Evolutionary conservation across 2,329 filamentous ascomycete species (phyloP).

Genomic region (Graphilbum fragrans): DNA sequence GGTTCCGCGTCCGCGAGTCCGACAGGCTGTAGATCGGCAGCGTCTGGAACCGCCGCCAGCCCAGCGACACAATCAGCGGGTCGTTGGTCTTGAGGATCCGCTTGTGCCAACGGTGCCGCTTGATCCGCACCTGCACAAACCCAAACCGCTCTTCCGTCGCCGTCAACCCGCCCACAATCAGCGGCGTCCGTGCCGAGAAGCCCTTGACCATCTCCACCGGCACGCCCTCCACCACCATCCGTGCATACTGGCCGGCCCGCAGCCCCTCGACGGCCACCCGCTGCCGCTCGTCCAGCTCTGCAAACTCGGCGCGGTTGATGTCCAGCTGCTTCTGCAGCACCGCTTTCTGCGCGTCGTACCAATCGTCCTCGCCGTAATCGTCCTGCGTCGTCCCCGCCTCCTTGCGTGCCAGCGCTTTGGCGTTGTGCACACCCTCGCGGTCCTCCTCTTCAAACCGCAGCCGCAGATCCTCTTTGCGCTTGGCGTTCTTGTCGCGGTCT

Average conservation of each 20-base stretch:
- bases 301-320: slow-evolving; percentile 93
- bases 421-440: slow-evolving; percentile 86
- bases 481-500: slow-evolving; percentile 83
- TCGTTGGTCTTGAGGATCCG: slow-evolving; percentile 98
- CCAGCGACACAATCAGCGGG: slow-evolving; percentile 90
- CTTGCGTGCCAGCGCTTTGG: slow-evolving; percentile 64
- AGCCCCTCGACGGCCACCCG: slow-evolving; percentile 78
- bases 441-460: slow-evolving; percentile 96
- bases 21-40: slow-evolving; percentile 90
- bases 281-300: slow-evolving; percentile 72
- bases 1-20: slow-evolving; percentile 83
- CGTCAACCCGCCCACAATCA: slow-evolving; percentile 84
- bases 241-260: slow-evolving; percentile 84
- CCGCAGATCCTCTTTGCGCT: slow-evolving; percentile 87
- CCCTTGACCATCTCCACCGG: slow-evolving; percentile 78
- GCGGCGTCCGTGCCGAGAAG: slow-evolving; percentile 71
- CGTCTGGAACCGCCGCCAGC: slow-evolving; percentile 91
- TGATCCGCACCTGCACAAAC: slow-evolving; percentile 90
- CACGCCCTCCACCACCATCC: slow-evolving; percentile 78
- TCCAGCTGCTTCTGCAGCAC: slow-evolving; percentile 88
- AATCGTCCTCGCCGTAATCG: slow-evolving; percentile 93
- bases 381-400: slow-evolving; percentile 50
- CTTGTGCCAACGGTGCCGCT: slow-evolving; percentile 97
- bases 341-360: slow-evolving; percentile 96
- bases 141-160: slow-evolving; percentile 93